These are phyloP conservation scores for Beauveria australis DNA, from an alignment of 2,329 filamentous ascomycete species.

Conservation along the genomic window DNA sequence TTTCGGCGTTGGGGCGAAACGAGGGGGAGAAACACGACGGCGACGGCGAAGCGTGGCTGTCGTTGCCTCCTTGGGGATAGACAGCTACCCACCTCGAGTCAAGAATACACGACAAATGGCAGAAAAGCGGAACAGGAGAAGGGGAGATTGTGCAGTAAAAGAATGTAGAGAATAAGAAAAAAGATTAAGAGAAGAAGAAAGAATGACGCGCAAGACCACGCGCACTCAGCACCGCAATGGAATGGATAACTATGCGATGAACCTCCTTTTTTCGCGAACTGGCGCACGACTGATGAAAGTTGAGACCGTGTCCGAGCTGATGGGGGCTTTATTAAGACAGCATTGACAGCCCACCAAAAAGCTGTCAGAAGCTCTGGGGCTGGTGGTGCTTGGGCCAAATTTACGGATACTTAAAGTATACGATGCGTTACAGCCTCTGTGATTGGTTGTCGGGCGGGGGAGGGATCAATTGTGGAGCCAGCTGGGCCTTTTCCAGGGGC, in stretches of 20 bases:
- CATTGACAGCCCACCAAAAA: background rate
- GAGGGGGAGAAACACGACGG: too few relatives aligned
- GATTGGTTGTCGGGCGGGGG: too few relatives aligned
- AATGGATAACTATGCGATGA: constrained; percentile 11
- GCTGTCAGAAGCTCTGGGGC: too few relatives aligned
- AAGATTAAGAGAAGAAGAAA: background rate
- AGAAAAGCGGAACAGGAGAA: constrained; percentile 9
- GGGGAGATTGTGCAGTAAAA: constrained; percentile 12
- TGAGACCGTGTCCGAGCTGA: constrained; percentile 9
- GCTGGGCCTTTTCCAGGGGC: too few relatives aligned
- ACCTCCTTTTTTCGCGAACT: constrained; percentile 4
- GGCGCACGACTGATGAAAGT: background rate
- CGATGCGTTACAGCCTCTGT: background rate
- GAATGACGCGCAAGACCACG: background rate
- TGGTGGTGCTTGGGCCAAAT: background rate
- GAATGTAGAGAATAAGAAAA: constrained; percentile 6
- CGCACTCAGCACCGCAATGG: constrained; percentile 16
- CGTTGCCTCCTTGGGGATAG: background rate
- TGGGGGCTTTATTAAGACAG: background rate
- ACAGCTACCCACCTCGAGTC: constrained; percentile 1
- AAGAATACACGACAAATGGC: background rate
- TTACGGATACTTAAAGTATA: background rate
- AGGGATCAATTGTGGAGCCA: too few relatives aligned
- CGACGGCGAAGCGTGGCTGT: background rate
- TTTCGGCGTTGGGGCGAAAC: background rate